These are phyloP conservation scores for Fusarium luffae DNA, from an alignment of 2,329 filamentous ascomycete species.

Conservation along the genomic window DNA sequence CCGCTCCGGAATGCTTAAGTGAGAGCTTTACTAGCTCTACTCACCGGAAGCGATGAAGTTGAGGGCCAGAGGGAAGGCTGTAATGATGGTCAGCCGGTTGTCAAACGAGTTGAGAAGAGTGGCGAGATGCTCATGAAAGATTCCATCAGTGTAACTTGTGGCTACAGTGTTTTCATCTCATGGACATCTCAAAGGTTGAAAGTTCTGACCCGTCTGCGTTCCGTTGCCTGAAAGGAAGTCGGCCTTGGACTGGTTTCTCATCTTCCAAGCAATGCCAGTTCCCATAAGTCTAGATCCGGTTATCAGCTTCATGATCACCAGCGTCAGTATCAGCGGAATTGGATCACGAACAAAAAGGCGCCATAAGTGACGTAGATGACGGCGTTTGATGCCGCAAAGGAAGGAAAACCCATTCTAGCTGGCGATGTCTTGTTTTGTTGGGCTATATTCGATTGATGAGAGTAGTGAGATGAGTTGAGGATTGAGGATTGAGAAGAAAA, in stretches of 20 bases:
- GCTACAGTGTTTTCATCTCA: background rate
- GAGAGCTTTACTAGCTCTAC: constrained; percentile 60
- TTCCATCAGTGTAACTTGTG: background rate
- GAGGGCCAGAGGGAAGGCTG: constrained; percentile 82
- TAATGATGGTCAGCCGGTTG: constrained; percentile 47
- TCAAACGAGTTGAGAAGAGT: background rate
- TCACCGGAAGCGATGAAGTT: constrained; percentile 95
- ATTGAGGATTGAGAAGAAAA: background rate
- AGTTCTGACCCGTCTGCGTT: constrained; percentile 81
- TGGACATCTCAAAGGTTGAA: constrained; percentile 5
- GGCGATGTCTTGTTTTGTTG: background rate
- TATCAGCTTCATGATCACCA: constrained; percentile 29
- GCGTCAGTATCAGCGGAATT: background rate
- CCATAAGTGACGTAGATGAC: constrained; percentile 85
- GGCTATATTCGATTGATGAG: background rate
- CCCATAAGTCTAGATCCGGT: constrained; percentile 67
- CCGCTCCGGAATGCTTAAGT: constrained; percentile 65
- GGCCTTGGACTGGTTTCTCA: constrained; percentile 72
- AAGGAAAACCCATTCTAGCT: constrained; percentile 75
- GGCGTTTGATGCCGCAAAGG: constrained; percentile 81
- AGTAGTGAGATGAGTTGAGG: background rate
- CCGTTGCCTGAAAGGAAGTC: constrained; percentile 81
- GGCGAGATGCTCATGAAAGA: background rate
- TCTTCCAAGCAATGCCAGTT: constrained; percentile 65
- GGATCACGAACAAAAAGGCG: constrained; percentile 73